Evolutionary conservation across 768 basidiomycete genomes (phyloP).

Genomic region (Galerina marginata): DNA sequence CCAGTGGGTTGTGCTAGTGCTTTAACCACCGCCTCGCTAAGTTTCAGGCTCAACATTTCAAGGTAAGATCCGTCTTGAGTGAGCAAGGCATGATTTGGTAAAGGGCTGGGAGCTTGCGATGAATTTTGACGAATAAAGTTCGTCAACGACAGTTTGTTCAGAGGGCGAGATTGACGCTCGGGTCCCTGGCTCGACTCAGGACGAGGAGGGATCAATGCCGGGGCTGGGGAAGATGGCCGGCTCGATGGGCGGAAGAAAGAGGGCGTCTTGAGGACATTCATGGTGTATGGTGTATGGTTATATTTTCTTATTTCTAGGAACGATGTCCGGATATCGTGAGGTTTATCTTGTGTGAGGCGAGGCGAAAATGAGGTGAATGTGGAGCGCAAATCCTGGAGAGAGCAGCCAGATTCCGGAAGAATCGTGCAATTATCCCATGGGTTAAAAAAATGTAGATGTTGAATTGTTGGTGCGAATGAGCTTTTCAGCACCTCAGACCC

Average conservation of each 20-base stretch:
- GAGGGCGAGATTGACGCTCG: slow-evolving; percentile 56
- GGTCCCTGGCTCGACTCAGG: slow-evolving; percentile 42
- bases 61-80: slow-evolving; percentile 83
- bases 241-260: slow-evolving; percentile 69
- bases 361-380: slow-evolving; percentile 25
- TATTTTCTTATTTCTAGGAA: slow-evolving; percentile 9
- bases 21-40: slow-evolving; percentile 83
- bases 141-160: slow-evolving; percentile 63
- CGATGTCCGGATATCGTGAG: not conserved
- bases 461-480: slow-evolving; percentile 22
- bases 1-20: slow-evolving; percentile 71
- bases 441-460: slow-evolving; percentile 32
- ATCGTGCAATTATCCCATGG: slow-evolving; percentile 59
- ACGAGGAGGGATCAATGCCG: slow-evolving; percentile 38
- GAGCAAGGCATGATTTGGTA: slow-evolving; percentile 47
- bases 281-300: slow-evolving; percentile 37
- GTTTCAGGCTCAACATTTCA: slow-evolving; percentile 74
- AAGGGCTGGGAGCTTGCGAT: slow-evolving; percentile 40
- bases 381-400: slow-evolving; percentile 32
- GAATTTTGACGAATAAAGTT: slow-evolving; percentile 64
- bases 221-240: slow-evolving; percentile 67
- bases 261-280: slow-evolving; percentile 71
- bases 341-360: not conserved
- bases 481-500: slow-evolving; percentile 36
- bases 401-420: slow-evolving; percentile 46